A percentile compares a stretch with the other conserved stretches of the same genome.
Evolutionary conservation across 2,329 filamentous ascomycete genomes (phyloP).

Genomic region (Calonectria ilicicola): DNA sequence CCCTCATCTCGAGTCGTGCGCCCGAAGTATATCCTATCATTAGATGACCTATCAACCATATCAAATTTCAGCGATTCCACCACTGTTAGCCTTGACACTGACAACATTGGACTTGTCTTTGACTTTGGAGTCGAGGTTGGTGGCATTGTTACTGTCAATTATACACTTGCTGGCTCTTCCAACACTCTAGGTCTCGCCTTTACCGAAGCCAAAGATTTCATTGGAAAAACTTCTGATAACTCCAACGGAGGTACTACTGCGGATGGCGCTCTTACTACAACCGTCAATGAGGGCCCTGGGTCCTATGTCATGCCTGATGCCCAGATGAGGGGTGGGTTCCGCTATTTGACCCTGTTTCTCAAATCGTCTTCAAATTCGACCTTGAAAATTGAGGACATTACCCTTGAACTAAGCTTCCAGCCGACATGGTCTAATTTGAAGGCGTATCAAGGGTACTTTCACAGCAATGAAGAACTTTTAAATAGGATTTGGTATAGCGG

Average conservation of each 20-base stretch:
- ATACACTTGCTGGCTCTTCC: neutral
- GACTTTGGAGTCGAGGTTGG: neutral
- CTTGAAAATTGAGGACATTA: neutral
- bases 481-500: constrained; percentile 47
- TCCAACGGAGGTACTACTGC: neutral
- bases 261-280: neutral
- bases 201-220: neutral
- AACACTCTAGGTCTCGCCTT: neutral
- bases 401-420: constrained; percentile 52
- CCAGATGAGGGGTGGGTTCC: neutral
- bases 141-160: neutral
- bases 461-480: constrained; percentile 60
- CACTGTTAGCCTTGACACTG: neutral
- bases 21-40: neutral
- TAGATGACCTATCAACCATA: neutral
- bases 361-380: neutral
- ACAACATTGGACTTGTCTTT: neutral
- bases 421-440: constrained; percentile 59
- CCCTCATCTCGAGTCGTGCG: neutral
- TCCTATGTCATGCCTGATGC: neutral
- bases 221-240: neutral
- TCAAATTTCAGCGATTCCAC: neutral
- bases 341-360: neutral
- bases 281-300: neutral
- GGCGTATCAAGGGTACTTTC: constrained; percentile 67